Conservation (phyloP, 352 stramenopile genomes). For the Phytopythium vexans region DNA sequence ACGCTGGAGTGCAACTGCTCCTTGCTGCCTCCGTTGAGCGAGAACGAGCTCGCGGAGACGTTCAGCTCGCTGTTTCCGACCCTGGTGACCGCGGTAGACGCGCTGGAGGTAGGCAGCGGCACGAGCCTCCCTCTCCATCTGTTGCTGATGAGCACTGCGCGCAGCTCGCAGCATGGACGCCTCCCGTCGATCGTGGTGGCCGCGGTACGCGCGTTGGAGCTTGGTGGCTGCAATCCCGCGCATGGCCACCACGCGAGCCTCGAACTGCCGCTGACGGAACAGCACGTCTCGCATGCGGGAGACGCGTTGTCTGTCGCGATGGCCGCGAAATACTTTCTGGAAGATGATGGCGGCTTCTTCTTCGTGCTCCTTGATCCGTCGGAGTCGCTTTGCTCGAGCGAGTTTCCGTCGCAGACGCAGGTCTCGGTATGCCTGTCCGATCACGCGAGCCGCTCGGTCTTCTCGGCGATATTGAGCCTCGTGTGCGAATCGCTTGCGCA, state of each 20-base stretch:
- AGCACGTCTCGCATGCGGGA: slow-evolving; percentile 38
- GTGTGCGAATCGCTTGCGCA: slow-evolving; percentile 35
- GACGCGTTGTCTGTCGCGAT: slow-evolving; percentile 48
- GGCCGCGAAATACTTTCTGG: slow-evolving; percentile 71
- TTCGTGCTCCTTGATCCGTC: slow-evolving; percentile 53
- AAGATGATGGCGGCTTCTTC: slow-evolving; percentile 66
- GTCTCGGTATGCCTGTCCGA: slow-evolving; percentile 51
- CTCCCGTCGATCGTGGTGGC: slow-evolving; percentile 52
- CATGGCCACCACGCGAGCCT: slow-evolving; percentile 52
- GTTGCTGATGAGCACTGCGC: slow-evolving; percentile 35
- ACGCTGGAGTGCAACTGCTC: slow-evolving; percentile 61
- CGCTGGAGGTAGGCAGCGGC: slow-evolving; percentile 67
- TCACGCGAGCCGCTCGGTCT: slow-evolving; percentile 27
- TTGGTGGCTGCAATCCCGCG: slow-evolving; percentile 57
- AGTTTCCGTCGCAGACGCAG: slow-evolving; percentile 50
- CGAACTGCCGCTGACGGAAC: slow-evolving; percentile 37
- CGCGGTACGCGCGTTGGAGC: slow-evolving; percentile 72
- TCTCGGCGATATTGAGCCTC: slow-evolving; percentile 30
- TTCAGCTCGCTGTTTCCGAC: slow-evolving; percentile 34
- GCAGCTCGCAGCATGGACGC: slow-evolving; percentile 43
- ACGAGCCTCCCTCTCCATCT: slow-evolving; percentile 37
- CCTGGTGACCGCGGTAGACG: slow-evolving; percentile 70
- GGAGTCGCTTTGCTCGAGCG: slow-evolving; percentile 36
- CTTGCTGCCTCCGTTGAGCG: slow-evolving; percentile 39
- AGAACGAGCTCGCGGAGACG: slow-evolving; percentile 50